These are phyloP conservation scores for Peterozyma toletana DNA, from an alignment of 805 yeast genomes.

Conservation along the genomic window DNA sequence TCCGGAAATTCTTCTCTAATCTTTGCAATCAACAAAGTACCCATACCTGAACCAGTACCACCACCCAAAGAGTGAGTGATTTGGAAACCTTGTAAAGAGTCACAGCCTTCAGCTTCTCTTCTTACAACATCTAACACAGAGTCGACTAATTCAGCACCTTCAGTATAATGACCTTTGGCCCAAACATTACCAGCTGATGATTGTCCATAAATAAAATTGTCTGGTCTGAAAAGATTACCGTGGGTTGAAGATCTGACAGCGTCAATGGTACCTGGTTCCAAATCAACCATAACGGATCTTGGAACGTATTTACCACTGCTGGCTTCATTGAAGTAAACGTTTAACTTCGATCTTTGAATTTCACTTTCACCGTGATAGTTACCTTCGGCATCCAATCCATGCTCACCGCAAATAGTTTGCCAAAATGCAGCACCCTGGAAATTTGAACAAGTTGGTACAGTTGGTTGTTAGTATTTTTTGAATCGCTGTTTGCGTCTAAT, in stretches of 20 bases:
- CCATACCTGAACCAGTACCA: slow-evolving; percentile 97
- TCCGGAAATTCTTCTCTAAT: slow-evolving; percentile 92
- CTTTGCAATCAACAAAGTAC: slow-evolving; percentile 77
- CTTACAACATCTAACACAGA: slow-evolving; percentile 84
- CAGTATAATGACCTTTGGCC: slow-evolving; percentile 97
- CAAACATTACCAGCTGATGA: slow-evolving; percentile 93
- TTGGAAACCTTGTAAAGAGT: slow-evolving; percentile 92
- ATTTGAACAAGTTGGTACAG: slow-evolving; percentile 9
- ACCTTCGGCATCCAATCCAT: slow-evolving; percentile 72
- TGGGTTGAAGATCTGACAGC: slow-evolving; percentile 72
- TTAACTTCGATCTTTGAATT: slow-evolving; percentile 44
- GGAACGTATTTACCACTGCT: slow-evolving; percentile 86
- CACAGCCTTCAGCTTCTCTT: slow-evolving; percentile 91
- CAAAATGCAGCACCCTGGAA: slow-evolving; percentile 81
- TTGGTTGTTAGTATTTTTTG: background rate
- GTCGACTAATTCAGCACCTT: slow-evolving; percentile 91
- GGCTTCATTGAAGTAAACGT: slow-evolving; percentile 87
- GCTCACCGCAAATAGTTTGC: slow-evolving; percentile 89
- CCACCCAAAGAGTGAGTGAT: slow-evolving; percentile 79
- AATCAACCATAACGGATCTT: slow-evolving; percentile 85
- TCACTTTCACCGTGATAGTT: slow-evolving; percentile 57
- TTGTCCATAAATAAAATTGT: slow-evolving; percentile 83
- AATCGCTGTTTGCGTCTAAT: background rate
- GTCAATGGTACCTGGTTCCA: slow-evolving; percentile 93
- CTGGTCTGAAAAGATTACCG: slow-evolving; percentile 88